These are phyloP conservation scores for Penicillium silybi DNA, from an alignment of 495 filamentous ascomycete genomes.

Conservation along the genomic window DNA sequence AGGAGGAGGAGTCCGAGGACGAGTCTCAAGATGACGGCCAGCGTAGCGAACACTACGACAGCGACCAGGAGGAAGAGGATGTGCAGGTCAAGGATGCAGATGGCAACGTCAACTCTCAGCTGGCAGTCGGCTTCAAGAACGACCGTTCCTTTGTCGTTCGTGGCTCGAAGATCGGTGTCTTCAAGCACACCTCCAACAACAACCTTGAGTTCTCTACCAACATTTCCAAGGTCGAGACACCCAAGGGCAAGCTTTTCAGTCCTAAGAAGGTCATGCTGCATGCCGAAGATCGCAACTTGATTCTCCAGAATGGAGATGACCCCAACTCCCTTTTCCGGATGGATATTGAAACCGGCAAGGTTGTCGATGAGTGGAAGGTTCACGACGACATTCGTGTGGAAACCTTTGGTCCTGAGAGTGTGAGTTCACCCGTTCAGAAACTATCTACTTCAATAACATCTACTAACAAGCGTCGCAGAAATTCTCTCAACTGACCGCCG, in stretches of 20 bases:
- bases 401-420: slow-evolving; percentile 84
- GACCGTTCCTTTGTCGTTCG: slow-evolving; percentile 96
- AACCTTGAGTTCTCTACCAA: slow-evolving; percentile 95
- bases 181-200: slow-evolving; percentile 93
- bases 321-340: slow-evolving; percentile 95
- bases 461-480: slow-evolving; percentile 53
- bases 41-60: slow-evolving; percentile 79
- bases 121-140: slow-evolving; percentile 98
- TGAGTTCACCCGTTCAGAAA: slow-evolving; percentile 27
- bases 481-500: slow-evolving; percentile 94
- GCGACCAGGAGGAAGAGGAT: slow-evolving; percentile 88
- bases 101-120: slow-evolving; percentile 84
- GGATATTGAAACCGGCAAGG: slow-evolving; percentile 97
- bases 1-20: slow-evolving; percentile 60
- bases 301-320: slow-evolving; percentile 78
- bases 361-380: slow-evolving; percentile 99
- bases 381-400: slow-evolving; percentile 93
- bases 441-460: not conserved
- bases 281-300: slow-evolving; percentile 86
- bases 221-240: slow-evolving; percentile 92
- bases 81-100: slow-evolving; percentile 67
- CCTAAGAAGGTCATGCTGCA: slow-evolving; percentile 99
- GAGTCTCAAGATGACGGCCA: slow-evolving; percentile 61
- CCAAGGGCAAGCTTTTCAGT: slow-evolving; percentile 81
- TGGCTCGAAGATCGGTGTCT: slow-evolving; percentile 96